Percentiles rank a stretch among this genome's conserved stretches.
Evolutionary conservation across 2,329 filamentous ascomycete species (phyloP).

Genomic region (Botrytis porri): DNA sequence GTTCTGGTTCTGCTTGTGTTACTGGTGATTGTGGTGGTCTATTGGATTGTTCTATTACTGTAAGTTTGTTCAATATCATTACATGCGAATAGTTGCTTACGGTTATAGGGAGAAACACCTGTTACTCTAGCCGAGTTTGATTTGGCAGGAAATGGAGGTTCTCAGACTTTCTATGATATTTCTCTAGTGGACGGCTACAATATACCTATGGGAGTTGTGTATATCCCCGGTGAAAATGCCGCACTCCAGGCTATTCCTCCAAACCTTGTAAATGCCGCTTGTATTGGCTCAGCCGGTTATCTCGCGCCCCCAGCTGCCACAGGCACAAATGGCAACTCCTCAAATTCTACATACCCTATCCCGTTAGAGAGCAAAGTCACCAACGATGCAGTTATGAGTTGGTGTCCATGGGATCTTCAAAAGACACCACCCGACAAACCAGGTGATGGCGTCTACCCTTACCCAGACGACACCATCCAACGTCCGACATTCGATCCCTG

Average conservation of each 20-base stretch:
- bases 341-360: constrained; percentile 63
- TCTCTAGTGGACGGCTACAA: constrained; percentile 86
- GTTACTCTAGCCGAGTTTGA: constrained; percentile 80
- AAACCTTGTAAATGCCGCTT: constrained; percentile 73
- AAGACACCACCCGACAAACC: constrained; percentile 65
- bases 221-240: constrained; percentile 59
- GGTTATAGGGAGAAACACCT: constrained; percentile 63
- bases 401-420: constrained; percentile 81
- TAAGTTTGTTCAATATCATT: constrained; percentile 43
- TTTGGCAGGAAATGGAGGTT: constrained; percentile 59
- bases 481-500: constrained; percentile 75
- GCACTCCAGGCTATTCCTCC: constrained; percentile 63
- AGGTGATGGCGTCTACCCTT: constrained; percentile 74
- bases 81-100: constrained; percentile 23
- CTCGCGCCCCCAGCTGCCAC: constrained; percentile 52
- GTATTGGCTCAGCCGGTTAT: constrained; percentile 68
- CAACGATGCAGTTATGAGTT: constrained; percentile 55
- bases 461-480: constrained; percentile 71
- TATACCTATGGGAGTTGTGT: constrained; percentile 63
- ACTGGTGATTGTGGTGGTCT: constrained; percentile 75
- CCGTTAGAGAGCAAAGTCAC: constrained; percentile 62
- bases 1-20: constrained; percentile 57
- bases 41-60: constrained; percentile 66
- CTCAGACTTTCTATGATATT: constrained; percentile 78
- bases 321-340: constrained; percentile 50